These are phyloP conservation scores for Hericium coralloides DNA, from an alignment of 768 basidiomycete species.

Conservation along the genomic window DNA sequence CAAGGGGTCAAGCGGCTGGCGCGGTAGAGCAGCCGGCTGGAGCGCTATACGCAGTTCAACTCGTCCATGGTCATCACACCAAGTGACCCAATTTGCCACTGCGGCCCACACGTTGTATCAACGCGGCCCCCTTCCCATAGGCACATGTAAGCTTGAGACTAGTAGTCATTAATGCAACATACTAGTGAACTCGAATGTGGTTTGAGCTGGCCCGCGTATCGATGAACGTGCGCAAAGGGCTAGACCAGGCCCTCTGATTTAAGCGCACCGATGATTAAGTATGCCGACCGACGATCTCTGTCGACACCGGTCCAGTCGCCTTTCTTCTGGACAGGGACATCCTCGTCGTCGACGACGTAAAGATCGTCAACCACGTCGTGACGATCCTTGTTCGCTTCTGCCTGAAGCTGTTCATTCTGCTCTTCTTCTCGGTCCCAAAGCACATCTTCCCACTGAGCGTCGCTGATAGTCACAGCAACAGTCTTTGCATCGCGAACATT, in stretches of 20 bases:
- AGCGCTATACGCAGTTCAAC: too few species aligned
- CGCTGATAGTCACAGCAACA: constrained; percentile 70
- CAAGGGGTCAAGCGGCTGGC: too few species aligned
- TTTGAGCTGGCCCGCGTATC: background rate
- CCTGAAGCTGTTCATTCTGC: constrained; percentile 20
- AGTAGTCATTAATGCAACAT: too few species aligned
- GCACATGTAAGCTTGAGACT: too few species aligned
- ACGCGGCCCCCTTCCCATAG: too few species aligned
- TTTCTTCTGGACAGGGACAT: constrained; percentile 34
- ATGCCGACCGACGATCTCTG: constrained; percentile 72
- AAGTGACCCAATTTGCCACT: too few species aligned
- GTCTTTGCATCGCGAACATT: constrained; percentile 65
- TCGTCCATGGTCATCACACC: too few species aligned
- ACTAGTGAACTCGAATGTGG: too few species aligned
- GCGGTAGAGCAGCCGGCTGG: too few species aligned
- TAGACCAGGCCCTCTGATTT: constrained; percentile 62
- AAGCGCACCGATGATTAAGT: constrained; percentile 68
- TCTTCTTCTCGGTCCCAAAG: constrained; percentile 69
- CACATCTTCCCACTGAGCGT: constrained; percentile 75
- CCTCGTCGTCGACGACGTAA: constrained; percentile 54
- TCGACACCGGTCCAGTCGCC: constrained; percentile 76
- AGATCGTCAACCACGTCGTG: constrained; percentile 37
- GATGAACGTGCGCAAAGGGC: constrained; percentile 1
- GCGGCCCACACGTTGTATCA: too few species aligned
- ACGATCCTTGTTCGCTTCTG: constrained; percentile 17